Base-by-base conservation (phyloP, 2,329 filamentous ascomycete genomes). In the Gaeumannomyces tritici region DNA sequence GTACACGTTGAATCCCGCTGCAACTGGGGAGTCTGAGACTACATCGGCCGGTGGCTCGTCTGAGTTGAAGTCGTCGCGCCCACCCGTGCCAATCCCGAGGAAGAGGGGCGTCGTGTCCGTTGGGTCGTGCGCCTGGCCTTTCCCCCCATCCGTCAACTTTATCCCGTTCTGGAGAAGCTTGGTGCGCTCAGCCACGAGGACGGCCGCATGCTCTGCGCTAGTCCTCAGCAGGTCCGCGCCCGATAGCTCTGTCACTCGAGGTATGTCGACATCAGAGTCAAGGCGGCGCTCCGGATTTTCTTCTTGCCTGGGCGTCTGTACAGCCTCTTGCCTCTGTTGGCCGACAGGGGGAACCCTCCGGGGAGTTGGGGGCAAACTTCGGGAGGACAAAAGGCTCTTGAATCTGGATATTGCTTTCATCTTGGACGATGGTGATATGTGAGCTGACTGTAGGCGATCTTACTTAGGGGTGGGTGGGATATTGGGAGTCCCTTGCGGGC, bases 331-430 rank as follows among this genome's bases (percentile, higher is more conserved):
- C 33, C 68, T 66, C 59, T 64, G 64, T 56, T 64, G 60, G 61
- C 61, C 62, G 3, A 26, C 28, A 3, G 55, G 56, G 35, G 26
- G 31, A 2, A 27, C 35, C 26, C 33, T 47, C 4, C 59, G 54
- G 21, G 62, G 59, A 29, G 59, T 61, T 27, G 42, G 67, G 65
- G 62, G 70, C 29, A n/a, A 18, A 54, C 59, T 60, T 81, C 63
- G 80, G 77, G 65, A 84, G 79, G 33, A 63, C 8, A 95, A 76
- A 11, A 96, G 80, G 60, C 83, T 78, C 73, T 96, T 97, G 79
- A 98, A 97, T 63, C 89, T 90, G 66, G 89, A 87, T 55, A 96
- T 93, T 4, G 93, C 95, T 83, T 91, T 95, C 80, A 98, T 89
- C 88, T 91, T 57, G 29, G 26, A 51, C 18, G n/a, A 51, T 6